Percentiles rank a stretch among this genome's conserved stretches.
Conservation (phyloP, 371 early-diverging fungal species). For the Mucor velutinosus region DNA sequence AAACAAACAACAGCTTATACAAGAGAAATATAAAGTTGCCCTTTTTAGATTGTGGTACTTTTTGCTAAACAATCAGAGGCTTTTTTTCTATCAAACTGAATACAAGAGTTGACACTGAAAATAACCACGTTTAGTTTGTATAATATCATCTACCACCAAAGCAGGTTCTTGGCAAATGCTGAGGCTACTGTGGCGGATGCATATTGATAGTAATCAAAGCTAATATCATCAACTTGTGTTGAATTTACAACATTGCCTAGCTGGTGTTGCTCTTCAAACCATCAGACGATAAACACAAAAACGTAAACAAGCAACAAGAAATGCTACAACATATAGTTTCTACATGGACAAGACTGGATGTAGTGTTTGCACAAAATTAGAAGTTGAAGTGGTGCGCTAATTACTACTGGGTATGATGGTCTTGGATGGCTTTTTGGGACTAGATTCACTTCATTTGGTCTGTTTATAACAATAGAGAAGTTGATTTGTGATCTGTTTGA, state of each 20-base stretch:
- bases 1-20: not conserved
- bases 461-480: no score
- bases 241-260: no score
- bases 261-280: not conserved
- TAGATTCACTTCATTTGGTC: no score
- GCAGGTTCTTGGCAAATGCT: not conserved
- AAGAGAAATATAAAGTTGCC: not conserved
- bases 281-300: not conserved
- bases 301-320: no score
- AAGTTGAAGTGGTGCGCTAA: not conserved
- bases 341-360: not conserved
- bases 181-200: not conserved
- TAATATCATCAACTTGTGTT: no score
- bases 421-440: not conserved
- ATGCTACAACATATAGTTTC: not conserved
- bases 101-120: not conserved
- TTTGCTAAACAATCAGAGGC: not conserved
- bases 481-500: not conserved
- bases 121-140: not conserved
- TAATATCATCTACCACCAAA: not conserved
- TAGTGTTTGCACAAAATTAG: not conserved
- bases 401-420: not conserved
- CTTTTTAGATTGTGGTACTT: not conserved
- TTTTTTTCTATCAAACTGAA: not conserved
- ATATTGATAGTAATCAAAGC: not conserved